Evolutionary conservation across 1,284 basidiomycete species (phyloP).

Genomic region (Lentinus polychrous): DNA sequence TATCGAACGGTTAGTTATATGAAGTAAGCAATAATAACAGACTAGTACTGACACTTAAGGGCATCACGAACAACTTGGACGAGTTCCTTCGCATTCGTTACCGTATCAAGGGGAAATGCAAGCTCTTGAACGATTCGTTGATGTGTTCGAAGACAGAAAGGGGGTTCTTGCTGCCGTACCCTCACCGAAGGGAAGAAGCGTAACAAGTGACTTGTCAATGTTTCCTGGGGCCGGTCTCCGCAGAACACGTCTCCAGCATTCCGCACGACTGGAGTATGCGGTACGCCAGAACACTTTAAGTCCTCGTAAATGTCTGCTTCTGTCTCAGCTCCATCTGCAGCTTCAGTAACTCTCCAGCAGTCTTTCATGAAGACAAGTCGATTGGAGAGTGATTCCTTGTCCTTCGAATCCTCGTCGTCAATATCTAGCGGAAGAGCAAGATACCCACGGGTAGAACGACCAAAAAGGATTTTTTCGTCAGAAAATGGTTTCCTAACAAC

Average conservation of each 20-base stretch:
- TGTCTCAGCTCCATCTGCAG: background rate
- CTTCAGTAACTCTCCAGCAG: background rate
- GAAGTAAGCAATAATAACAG: background rate
- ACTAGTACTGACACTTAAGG: conserved; percentile 8
- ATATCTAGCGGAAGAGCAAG: too few relatives aligned
- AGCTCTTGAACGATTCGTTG: conserved; percentile 11
- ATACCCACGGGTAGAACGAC: too few relatives aligned
- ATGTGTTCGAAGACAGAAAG: background rate
- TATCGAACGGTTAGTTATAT: background rate
- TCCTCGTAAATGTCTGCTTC: conserved; percentile 1
- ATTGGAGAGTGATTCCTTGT: background rate
- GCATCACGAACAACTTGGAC: conserved; percentile 6
- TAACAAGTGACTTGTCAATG: background rate
- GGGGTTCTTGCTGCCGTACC: background rate
- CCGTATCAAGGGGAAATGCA: conserved; percentile 6
- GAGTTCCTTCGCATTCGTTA: conserved; percentile 6
- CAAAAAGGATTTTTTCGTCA: too few relatives aligned
- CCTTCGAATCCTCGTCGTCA: too few relatives aligned
- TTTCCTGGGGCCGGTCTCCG: background rate
- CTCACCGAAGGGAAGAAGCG: background rate
- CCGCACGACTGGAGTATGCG: background rate
- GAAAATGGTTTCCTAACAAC: too few relatives aligned
- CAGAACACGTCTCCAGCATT: background rate
- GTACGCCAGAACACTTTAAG: background rate
- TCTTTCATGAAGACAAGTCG: background rate